Conservation (phyloP, 1,284 basidiomycete genomes). For the Volvariella volvacea region DNA sequence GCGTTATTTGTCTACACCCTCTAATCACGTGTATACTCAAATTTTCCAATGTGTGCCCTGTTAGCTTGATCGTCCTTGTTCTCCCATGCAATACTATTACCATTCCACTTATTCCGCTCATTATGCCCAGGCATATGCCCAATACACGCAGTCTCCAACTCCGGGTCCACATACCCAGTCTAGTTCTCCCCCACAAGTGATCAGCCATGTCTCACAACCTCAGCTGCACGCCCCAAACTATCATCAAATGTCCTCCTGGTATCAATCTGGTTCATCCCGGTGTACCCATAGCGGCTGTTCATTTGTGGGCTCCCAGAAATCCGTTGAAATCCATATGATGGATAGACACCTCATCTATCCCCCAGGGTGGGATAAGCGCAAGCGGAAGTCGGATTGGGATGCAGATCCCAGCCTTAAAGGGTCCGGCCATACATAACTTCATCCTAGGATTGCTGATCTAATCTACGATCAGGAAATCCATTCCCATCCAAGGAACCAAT, state of each 20-base stretch:
- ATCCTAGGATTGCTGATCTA: slow-evolving; percentile 1
- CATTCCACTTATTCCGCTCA: slow-evolving; percentile 31
- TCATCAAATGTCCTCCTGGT: slow-evolving; percentile 37
- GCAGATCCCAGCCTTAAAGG: slow-evolving; percentile 71
- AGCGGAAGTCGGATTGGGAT: slow-evolving; percentile 61
- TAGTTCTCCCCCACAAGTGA: slow-evolving; percentile 25
- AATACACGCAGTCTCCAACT: slow-evolving; percentile 19
- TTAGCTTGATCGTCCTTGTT: neutral
- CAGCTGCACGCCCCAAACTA: slow-evolving; percentile 8
- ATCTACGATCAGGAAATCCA: slow-evolving; percentile 44
- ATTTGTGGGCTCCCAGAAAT: slow-evolving; percentile 70
- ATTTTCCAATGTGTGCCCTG: slow-evolving; percentile 6
- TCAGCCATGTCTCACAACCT: slow-evolving; percentile 6
- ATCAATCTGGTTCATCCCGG: slow-evolving; percentile 50
- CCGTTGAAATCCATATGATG: slow-evolving; percentile 83
- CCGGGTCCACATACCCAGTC: slow-evolving; percentile 42
- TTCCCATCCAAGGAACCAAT: slow-evolving; percentile 79
- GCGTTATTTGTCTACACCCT: slow-evolving; percentile 10
- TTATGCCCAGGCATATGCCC: slow-evolving; percentile 56
- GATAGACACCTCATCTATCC: slow-evolving; percentile 86
- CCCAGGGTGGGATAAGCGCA: slow-evolving; percentile 63
- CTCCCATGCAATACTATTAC: neutral
- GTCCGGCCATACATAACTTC: slow-evolving; percentile 27
- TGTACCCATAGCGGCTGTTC: slow-evolving; percentile 67
- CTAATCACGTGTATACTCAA: slow-evolving; percentile 8